A percentile compares a stretch with the other conserved stretches of the same genome.
Conservation (phyloP, 176 grass and related monocot species). For the Avena insularis region DNA sequence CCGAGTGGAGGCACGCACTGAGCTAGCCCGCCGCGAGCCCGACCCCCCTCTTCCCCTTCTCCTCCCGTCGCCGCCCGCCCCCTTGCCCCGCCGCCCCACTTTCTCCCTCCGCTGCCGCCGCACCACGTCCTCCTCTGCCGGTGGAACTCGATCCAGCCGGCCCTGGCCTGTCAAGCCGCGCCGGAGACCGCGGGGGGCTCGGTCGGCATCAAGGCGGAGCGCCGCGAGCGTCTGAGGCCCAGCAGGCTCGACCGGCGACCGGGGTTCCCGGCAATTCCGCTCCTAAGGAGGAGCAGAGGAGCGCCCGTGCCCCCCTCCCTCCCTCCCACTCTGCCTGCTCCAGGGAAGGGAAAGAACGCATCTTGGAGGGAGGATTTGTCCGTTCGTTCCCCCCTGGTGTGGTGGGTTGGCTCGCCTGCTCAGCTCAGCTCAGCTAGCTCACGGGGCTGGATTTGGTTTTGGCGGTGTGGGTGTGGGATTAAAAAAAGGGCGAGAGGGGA, state of each 20-base stretch:
- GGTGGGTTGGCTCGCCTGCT: not conserved
- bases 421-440: not conserved
- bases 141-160: not conserved
- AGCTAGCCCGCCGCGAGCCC: not conserved
- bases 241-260: not conserved
- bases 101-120: not conserved
- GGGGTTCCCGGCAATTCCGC: constrained; percentile 53
- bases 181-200: not conserved
- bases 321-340: not conserved
- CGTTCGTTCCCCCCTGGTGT: too few species aligned
- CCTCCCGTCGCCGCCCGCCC: constrained; percentile 5
- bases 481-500: constrained; percentile 3
- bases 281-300: constrained; percentile 27
- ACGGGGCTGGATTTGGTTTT: constrained; percentile 51
- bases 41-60: not conserved
- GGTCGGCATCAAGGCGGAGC: too few species aligned
- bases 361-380: constrained; percentile 23
- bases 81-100: not conserved
- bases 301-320: constrained; percentile 23
- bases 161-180: not conserved
- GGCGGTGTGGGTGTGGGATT: constrained; percentile 45
- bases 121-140: not conserved
- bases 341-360: constrained; percentile 17
- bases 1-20: not conserved
- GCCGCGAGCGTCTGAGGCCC: not conserved